These are phyloP conservation scores for Colletotrichum truncatum DNA, from an alignment of 2,329 filamentous ascomycete species.

Conservation along the genomic window DNA sequence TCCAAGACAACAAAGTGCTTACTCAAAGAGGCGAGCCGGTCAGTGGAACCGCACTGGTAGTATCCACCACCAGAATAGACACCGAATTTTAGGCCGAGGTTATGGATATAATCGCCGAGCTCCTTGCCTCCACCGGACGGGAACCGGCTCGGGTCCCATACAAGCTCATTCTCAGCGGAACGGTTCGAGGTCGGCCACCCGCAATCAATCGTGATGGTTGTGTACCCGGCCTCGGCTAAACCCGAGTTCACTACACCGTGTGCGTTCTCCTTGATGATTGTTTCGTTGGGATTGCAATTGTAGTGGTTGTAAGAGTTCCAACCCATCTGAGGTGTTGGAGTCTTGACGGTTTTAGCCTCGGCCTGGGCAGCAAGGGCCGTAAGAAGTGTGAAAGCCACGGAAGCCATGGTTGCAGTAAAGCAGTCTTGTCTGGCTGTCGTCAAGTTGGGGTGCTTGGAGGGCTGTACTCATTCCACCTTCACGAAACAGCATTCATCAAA, in stretches of 20 bases:
- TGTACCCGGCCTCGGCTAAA: slow-evolving; percentile 62
- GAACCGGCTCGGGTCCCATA: slow-evolving; percentile 60
- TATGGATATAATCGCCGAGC: slow-evolving; percentile 59
- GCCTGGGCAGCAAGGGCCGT: slow-evolving; percentile 4
- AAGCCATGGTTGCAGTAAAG: background rate
- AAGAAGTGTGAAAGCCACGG: slow-evolving; percentile 4
- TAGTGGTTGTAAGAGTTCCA: slow-evolving; percentile 71
- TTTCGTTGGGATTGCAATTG: slow-evolving; percentile 57
- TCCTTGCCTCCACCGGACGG: slow-evolving; percentile 56
- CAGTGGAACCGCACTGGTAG: slow-evolving; percentile 52
- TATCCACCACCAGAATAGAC: slow-evolving; percentile 62
- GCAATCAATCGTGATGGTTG: slow-evolving; percentile 65
- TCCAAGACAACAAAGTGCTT: background rate
- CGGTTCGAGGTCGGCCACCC: slow-evolving; percentile 59
- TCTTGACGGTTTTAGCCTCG: slow-evolving; percentile 32
- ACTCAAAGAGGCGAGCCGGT: slow-evolving; percentile 55
- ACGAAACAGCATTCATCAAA: background rate
- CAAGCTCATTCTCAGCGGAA: slow-evolving; percentile 53
- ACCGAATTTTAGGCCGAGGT: slow-evolving; percentile 58
- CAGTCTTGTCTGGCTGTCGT: background rate
- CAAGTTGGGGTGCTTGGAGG: background rate
- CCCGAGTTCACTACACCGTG: slow-evolving; percentile 62
- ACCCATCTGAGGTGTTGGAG: slow-evolving; percentile 53
- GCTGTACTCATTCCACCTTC: background rate
- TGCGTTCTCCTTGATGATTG: slow-evolving; percentile 59